Percentiles rank a stretch among this genome's conserved stretches.
Evolutionary conservation across 768 basidiomycete genomes (phyloP).

Genomic region (Hygrocybe coccinea): DNA sequence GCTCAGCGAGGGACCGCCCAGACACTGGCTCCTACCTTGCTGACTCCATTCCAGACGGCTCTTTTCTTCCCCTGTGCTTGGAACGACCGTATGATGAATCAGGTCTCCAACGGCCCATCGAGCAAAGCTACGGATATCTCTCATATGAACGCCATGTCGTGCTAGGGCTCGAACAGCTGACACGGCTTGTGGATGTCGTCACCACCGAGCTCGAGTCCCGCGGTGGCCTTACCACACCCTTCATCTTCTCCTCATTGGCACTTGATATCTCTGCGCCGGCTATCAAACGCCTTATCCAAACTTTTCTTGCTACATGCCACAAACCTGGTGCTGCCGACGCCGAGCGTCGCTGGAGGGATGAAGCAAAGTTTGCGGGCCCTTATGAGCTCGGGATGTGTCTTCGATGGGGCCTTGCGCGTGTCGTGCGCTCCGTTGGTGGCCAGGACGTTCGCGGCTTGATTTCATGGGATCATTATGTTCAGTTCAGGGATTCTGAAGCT

Average conservation of each 20-base stretch:
- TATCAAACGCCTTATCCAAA: constrained; percentile 70
- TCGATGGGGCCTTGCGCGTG: constrained; percentile 85
- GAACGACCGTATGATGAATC: constrained; percentile 42
- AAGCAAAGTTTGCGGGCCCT: constrained; percentile 77
- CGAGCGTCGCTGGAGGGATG: constrained; percentile 65
- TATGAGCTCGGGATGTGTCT: constrained; percentile 89
- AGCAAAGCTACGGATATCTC: constrained; percentile 65
- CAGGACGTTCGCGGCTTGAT: constrained; percentile 79
- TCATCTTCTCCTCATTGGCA: constrained; percentile 86
- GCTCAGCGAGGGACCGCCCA: constrained; percentile 15
- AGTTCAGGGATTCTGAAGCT: constrained; percentile 79
- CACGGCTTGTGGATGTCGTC: constrained; percentile 65
- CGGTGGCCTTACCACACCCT: constrained; percentile 80
- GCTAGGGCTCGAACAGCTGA: constrained; percentile 69
- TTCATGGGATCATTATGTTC: constrained; percentile 77
- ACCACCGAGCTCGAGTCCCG: constrained; percentile 65
- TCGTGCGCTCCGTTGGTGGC: constrained; percentile 64
- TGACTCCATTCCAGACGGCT: constrained; percentile 44
- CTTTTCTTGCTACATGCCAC: constrained; percentile 67
- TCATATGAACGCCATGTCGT: constrained; percentile 69
- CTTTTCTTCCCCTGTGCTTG: constrained; percentile 49
- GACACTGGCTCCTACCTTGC: constrained; percentile 33
- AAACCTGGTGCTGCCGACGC: constrained; percentile 35
- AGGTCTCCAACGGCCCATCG: constrained; percentile 35
- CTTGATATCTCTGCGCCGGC: constrained; percentile 77